Evolutionary conservation across 768 basidiomycete genomes (phyloP), one percentile per base, ranked within the genome.

Genomic region (Tricholoma saponaceum): DNA sequence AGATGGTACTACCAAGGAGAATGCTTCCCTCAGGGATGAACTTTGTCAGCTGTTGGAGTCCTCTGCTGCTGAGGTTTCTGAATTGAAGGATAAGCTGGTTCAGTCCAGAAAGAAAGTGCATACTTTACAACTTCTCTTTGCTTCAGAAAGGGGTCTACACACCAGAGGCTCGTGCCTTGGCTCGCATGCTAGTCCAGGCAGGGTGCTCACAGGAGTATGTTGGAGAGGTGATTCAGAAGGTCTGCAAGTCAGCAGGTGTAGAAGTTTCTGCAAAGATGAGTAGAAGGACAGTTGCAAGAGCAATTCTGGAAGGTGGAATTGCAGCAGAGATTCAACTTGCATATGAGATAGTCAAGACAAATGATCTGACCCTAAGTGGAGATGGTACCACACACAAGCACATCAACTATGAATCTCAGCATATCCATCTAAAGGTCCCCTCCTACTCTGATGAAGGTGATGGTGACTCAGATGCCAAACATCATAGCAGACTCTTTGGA

Each of bases 301-400:
- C 56, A 5, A 43, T 57, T 20, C 32, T 59, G 3, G 67, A 67
- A 51, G 66, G 60, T 28, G 62, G 60, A 0, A 55, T 62, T 7
- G 57, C 64, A 1, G 55, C 63, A 18, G 51, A 67, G 39, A 47
- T 67, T 16, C 66, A 69, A 51, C 25, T 69, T 35, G 68, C 28
- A 20, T 55, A 44, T n/a, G 39, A 55, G 35, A 54, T 59, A 26
- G n/a, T 10, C 7, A 25, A 39, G 32, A 46, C 51, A 22, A 57
- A 10, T 66, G 63, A 52, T 8, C 20, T 64, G 16, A 63, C 62
- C 9, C 20, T 65, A 20, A 65, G 63, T 37, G 56, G 61, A 4
- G 64, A 70, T 52, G 64, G 66, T 1, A 70, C 67, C 8, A 61
- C 61, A 4, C 58, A 66, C 39, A 49, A 60, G 51, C 35, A 66